These are phyloP conservation scores for Metarhizium anisopliae DNA, from an alignment of 2,329 filamentous ascomycete genomes.

Conservation along the genomic window DNA sequence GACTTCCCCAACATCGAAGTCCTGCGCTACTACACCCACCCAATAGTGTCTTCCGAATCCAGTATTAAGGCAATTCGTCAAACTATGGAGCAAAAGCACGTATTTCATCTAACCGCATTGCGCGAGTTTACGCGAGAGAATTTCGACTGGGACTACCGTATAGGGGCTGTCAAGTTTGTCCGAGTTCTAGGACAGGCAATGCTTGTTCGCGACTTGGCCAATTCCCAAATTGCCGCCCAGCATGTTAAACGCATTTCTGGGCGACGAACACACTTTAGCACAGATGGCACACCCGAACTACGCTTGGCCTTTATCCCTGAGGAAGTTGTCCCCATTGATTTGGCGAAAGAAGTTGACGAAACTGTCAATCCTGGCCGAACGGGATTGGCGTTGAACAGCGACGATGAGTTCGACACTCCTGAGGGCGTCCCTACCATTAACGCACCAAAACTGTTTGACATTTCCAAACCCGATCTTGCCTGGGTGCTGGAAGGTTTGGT, in stretches of 20 bases:
- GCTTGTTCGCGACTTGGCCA: conserved; percentile 49
- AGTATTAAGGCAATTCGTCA: conserved; percentile 17
- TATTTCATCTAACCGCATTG: conserved; percentile 38
- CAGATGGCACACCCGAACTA: conserved; percentile 67
- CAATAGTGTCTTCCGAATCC: conserved; percentile 65
- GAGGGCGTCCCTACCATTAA: conserved; percentile 11
- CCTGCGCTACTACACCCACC: conserved; percentile 79
- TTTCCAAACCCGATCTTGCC: conserved; percentile 46
- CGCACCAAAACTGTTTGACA: conserved; percentile 46
- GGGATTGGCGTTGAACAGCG: conserved; percentile 53
- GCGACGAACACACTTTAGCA: conserved; percentile 60
- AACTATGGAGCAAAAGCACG: conserved; percentile 14
- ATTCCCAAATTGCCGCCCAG: conserved; percentile 17
- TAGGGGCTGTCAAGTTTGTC: conserved; percentile 78
- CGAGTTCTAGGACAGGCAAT: conserved; percentile 70
- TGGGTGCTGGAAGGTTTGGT: conserved; percentile 31
- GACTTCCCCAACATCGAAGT: conserved; percentile 74
- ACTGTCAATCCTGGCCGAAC: conserved; percentile 40
- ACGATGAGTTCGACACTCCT: conserved; percentile 44
- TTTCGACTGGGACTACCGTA: conserved; percentile 76
- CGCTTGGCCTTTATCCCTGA: conserved; percentile 70
- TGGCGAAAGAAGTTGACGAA: conserved; percentile 63
- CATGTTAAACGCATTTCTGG: conserved; percentile 60
- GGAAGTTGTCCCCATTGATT: conserved; percentile 67
- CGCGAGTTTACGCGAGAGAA: conserved; percentile 67